Evolutionary conservation across 441 rosid species (phyloP), one percentile per base, ranked within the genome.

Genomic region (Erysimum cheiri): DNA sequence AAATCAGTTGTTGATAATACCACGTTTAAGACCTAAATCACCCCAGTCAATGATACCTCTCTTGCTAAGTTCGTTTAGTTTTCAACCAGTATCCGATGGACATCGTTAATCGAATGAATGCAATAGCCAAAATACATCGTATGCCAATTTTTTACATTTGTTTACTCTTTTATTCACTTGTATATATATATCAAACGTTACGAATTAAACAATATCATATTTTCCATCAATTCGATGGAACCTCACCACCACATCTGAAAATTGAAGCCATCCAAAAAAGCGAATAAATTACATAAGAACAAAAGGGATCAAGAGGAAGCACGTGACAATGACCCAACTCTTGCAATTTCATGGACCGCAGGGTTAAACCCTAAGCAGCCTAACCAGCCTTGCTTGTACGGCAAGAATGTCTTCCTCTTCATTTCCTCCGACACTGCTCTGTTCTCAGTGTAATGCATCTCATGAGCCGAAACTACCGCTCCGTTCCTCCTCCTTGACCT

Each of bases 391-490:
- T 85, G 97, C 81, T 80, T 90, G 87, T 93, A 93, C 2, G 97
- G 98, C 83, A 93, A 80, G 70, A 76, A 80, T 1, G 98, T 93
- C 77, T 88, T 93, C 87, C 76, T 87, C 78, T 76, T 93, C 89
- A 91, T 58, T 78, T 91, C 98, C 87, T 91, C 98, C 5, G 98
- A 79, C 2, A 80, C 89, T 22, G 97, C 96, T 66, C 98, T 71
- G 80, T 89, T 93, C 61, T 62, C 81, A 57, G 91, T 89, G 79
- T 93, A 93, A 83, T 82, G 97, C 77, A 87, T 31, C 81, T 93
- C 97, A 65, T 92, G 98, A 32, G 97, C 89, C 13, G 98, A 92
- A 50, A 86, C 77, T 35, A 69, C 68, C 3, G 79, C 69, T 15
- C 84, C 73, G 2, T 78, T 62, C 58, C 87, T 78, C 75, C 92